Base-by-base conservation (phyloP, 1,139 yeast genomes). In the Hansenula anomala region DNA sequence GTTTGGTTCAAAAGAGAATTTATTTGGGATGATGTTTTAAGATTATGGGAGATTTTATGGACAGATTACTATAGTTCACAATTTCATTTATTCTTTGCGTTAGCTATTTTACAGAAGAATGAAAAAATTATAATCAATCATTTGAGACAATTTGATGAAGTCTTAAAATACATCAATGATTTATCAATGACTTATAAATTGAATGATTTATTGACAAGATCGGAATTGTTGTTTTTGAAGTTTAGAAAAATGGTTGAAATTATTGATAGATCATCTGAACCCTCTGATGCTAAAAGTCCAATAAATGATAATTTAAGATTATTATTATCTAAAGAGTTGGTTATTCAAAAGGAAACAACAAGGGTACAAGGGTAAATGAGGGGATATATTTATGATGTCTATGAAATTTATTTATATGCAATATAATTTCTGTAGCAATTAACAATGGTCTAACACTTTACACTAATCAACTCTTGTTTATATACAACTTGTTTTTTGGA, bases 1-100 rank as follows among this genome's bases (percentile, higher is more conserved):
- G 97, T 92, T 4, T 89, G 97, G 96, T 94, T 77, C 59, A 92
- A 94, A 59, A 77, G 99, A 38, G 99, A 92, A 58, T 82, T 94
- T 47, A 75, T 73, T 29, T 88, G 94, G 76, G 76, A 78, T 39
- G 89, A 87, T 44, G 87, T 88, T 3, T 65, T 85, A 52, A 66
- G 76, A 24, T 69, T 92, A 30, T 92, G 97, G 98, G 97, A 94
- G 56, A 79, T 85, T 1, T 67, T 92, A 42, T 88, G 95, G 82
- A 90, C 97, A 0, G 94, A 92, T 61, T 82, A 66, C 56, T 79
- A 85, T 54, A 75, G 90, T 1, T 79, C 92, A 11, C 97, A 92
- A 58, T 89, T 83, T 59, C 95, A 89, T 52, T 63, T 92, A 33
- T 89, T 92, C 55, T 73, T 92, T 53, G 94, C 96, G 16, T 66